phyloP scores from a whole-genome alignment of 257 asterid genomes.

The Knoxia roxburghii region DNA sequence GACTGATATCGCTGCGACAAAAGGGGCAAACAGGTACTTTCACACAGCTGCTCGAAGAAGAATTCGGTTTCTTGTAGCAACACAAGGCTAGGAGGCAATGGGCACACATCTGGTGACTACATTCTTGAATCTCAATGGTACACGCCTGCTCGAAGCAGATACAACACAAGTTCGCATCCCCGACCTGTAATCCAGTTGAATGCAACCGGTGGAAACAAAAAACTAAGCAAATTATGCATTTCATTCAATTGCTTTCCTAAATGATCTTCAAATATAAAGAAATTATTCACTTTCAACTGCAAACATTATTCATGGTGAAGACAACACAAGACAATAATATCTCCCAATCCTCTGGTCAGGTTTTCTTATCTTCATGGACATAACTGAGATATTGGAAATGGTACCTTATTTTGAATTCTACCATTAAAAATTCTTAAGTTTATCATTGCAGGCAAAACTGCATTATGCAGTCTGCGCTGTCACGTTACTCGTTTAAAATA shows the following conservation, averaged over 20 bases:
- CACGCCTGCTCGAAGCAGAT: slow-evolving; percentile 76
- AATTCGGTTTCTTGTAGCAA: slow-evolving; percentile 56
- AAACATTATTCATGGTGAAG: too few species aligned
- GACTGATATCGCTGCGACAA: slow-evolving; percentile 59
- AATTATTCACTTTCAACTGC: too few species aligned
- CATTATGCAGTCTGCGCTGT: slow-evolving; percentile 1
- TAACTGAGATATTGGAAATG: neutral
- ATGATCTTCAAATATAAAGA: neutral
- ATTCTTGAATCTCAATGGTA: slow-evolving; percentile 60
- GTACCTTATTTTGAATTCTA: neutral
- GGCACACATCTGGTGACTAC: slow-evolving; percentile 90
- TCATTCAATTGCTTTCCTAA: neutral
- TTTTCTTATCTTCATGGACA: neutral
- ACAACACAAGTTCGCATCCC: slow-evolving; percentile 57
- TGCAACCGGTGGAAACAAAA: neutral
- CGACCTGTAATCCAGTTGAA: slow-evolving; percentile 33
- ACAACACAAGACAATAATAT: too few species aligned
- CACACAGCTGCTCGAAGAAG: slow-evolving; percentile 27
- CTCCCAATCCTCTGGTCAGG: too few species aligned
- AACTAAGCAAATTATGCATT: neutral
- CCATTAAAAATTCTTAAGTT: neutral
- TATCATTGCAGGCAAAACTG: neutral
- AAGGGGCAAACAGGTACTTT: slow-evolving; percentile 70
- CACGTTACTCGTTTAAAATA: neutral
- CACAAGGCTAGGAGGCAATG: slow-evolving; percentile 65